Evolutionary conservation across 2,329 filamentous ascomycete genomes (phyloP), one percentile per base, ranked within the genome.

Genomic region (Alternaria viburni): DNA sequence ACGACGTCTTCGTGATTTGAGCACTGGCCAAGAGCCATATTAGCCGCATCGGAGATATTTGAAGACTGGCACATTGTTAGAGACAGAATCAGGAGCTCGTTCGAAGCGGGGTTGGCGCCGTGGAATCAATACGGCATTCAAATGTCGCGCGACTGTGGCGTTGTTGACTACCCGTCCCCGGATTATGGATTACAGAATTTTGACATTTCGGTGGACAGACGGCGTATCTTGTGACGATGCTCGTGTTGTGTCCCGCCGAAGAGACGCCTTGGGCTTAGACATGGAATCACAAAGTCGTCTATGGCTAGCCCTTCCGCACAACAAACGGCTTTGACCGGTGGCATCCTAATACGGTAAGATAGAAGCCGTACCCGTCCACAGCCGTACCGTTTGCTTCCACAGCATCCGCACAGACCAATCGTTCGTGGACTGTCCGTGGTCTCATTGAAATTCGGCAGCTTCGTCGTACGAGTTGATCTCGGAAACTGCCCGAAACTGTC

Each of bases 111-210:
- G 57, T 51, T 62, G 65, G 69, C 62, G 69, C 63, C 61, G 62
- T 71, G 59, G 64, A 74, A 69, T 73, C 70, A 71, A 74, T 71
- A 76, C 65, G 61, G 69, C 62, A 74, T 69, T 51, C 47, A 59
- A 54, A 74, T 75, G 71, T 71, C 72, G 76, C 77, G 71, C 52
- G 58, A 79, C 76, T 66, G 72, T 79, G 77, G 77, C 77, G 74
- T 64, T 71, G 62, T 68, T 71, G 68, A 69, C 69, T 72, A 64
- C 62, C 57, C 67, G 54, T 69, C 65, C 68, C 69, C 66, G 62
- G 65, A 70, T 64, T 67, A 59, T 69, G 64, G 65, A 57, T 46
- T 72, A 62, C 59, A 66, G 59, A 41, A 54, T 65, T 63, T 68
- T 68, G 67, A 73, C 68, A 67, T 68, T 68, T 61, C 56, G 61